Conservation (phyloP, 1,139 yeast genomes). For the Pichia norvegensis region DNA sequence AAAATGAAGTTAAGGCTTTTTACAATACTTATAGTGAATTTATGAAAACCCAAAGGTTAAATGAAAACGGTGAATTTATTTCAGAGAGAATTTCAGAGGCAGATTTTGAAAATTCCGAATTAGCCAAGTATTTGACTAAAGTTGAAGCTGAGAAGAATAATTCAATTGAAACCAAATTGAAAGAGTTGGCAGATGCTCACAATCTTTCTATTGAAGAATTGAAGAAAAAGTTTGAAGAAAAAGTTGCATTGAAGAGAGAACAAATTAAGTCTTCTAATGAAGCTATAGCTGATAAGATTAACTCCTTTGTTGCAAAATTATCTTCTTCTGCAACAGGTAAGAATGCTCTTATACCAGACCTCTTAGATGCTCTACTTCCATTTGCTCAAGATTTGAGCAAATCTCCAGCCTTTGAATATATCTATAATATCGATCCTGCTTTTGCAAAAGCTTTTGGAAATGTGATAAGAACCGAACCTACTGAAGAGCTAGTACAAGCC, state of each 20-base stretch:
- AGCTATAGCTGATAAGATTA: conserved; percentile 13
- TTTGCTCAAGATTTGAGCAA: conserved; percentile 14
- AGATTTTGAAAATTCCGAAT: conserved; percentile 20
- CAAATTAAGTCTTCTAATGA: conserved; percentile 5
- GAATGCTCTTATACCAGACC: conserved; percentile 11
- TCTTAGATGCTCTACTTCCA: conserved; percentile 15
- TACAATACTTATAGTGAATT: conserved; percentile 43
- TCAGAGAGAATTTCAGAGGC: conserved; percentile 16
- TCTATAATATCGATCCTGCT: conserved; percentile 16
- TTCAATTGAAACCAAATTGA: conserved; percentile 22
- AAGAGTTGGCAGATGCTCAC: conserved; percentile 17
- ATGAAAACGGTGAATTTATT: conserved; percentile 36
- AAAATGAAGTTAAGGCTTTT: conserved; percentile 2
- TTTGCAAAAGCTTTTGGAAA: conserved; percentile 18
- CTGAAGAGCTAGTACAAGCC: conserved; percentile 11
- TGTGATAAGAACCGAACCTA: conserved; percentile 13
- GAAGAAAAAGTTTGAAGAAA: conserved; percentile 16
- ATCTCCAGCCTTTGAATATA: conserved; percentile 18
- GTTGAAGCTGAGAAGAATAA: conserved; percentile 18
- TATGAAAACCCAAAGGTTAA: conserved; percentile 41
- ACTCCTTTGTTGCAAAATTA: conserved; percentile 15
- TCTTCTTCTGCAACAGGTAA: conserved; percentile 12
- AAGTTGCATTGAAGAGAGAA: conserved; percentile 14
- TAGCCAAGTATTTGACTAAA: conserved; percentile 15
- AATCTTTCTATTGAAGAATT: conserved; percentile 18